These are phyloP conservation scores for Incumbomyces delicatus DNA, from an alignment of 2,329 filamentous ascomycete species.

Conservation along the genomic window DNA sequence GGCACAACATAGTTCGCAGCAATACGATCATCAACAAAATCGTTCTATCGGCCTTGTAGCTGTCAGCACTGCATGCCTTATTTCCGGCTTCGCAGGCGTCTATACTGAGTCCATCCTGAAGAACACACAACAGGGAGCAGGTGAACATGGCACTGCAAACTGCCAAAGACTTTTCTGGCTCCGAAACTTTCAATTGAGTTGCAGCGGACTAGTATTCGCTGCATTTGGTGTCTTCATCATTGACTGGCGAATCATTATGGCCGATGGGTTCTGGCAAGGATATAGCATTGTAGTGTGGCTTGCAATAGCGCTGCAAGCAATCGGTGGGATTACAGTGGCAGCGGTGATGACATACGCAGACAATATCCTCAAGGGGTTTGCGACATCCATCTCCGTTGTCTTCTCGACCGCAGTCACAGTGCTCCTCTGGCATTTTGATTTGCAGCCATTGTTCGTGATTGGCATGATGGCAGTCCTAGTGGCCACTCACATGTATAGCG, in stretches of 20 bases:
- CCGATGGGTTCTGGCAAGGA: constrained; percentile 83
- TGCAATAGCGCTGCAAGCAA: constrained; percentile 69
- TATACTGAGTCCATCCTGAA: constrained; percentile 72
- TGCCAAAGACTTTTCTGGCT: constrained; percentile 59
- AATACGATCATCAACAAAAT: constrained; percentile 44
- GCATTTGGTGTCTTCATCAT: constrained; percentile 76
- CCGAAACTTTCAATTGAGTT: constrained; percentile 84
- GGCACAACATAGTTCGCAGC: constrained; percentile 27
- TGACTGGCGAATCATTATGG: constrained; percentile 71
- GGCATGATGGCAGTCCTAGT: constrained; percentile 70
- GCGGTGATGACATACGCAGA: constrained; percentile 74
- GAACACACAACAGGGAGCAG: constrained; percentile 9
- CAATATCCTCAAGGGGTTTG: constrained; percentile 89
- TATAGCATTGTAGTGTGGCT: constrained; percentile 90
- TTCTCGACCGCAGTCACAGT: constrained; percentile 77
- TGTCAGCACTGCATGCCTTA: constrained; percentile 64
- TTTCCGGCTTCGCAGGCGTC: constrained; percentile 73
- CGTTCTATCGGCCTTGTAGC: constrained; percentile 48
- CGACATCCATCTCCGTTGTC: constrained; percentile 82
- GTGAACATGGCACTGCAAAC: no score
- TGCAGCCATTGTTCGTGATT: constrained; percentile 56
- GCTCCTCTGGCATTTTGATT: constrained; percentile 66
- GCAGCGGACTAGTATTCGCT: constrained; percentile 85
- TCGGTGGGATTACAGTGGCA: constrained; percentile 74
- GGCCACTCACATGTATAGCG: constrained; percentile 77